These are phyloP conservation scores for Russula griseocarnosa DNA, from an alignment of 768 basidiomycete species.

Conservation along the genomic window DNA sequence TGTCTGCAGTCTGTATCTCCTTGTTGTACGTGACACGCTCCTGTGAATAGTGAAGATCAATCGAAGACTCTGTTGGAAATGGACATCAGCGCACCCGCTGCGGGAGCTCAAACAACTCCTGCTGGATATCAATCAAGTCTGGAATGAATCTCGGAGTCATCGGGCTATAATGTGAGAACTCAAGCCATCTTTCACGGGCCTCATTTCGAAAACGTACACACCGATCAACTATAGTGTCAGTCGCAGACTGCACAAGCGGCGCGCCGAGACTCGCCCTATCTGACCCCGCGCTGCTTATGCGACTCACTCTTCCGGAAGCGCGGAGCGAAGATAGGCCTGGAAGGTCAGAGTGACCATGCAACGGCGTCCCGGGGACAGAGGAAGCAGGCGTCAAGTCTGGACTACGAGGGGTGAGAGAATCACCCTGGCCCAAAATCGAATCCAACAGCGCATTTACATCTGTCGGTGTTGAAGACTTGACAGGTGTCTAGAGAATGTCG, in stretches of 20 bases:
- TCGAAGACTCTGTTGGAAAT: not conserved
- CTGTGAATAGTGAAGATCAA: conserved; percentile 35
- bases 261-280: conserved; percentile 44
- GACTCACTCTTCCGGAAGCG: conserved; percentile 60
- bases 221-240: conserved; percentile 70
- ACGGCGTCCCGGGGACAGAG: conserved; percentile 69
- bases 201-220: conserved; percentile 34
- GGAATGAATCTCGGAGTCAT: conserved; percentile 61
- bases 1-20: conserved; percentile 71
- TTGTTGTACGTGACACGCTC: conserved; percentile 82
- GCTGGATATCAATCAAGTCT: conserved; percentile 86
- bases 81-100: conserved; percentile 56
- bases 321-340: conserved; percentile 40
- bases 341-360: conserved; percentile 39
- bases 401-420: conserved; percentile 48
- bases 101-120: conserved; percentile 87
- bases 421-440: conserved; percentile 47
- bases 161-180: conserved; percentile 40
- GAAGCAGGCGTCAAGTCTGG: conserved; percentile 65
- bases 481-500: conserved; percentile 14
- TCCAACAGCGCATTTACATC: conserved; percentile 74
- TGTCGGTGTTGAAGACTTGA: conserved; percentile 39
- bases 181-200: not conserved
- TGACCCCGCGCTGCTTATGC: conserved; percentile 63
- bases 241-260: conserved; percentile 45